Percentiles rank a stretch among this genome's conserved stretches.
Evolutionary conservation across 2,329 filamentous ascomycete species (phyloP).

Genomic region (Zymoseptoria pseudotritici): DNA sequence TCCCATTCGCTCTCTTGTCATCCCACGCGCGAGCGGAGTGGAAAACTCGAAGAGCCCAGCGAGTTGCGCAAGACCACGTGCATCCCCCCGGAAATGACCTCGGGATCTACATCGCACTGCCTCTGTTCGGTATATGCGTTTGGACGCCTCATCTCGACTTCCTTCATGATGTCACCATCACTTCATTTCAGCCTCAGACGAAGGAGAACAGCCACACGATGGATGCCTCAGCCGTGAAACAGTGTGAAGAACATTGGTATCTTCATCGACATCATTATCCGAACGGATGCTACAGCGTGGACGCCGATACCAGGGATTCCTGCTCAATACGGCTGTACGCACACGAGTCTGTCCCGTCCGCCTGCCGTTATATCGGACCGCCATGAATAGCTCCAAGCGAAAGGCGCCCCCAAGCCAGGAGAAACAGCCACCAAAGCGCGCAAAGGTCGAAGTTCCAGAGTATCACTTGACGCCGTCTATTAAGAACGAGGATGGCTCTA

Average conservation of each 20-base stretch:
- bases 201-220: not conserved
- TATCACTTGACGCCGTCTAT: conserved; percentile 40
- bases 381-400: conserved; percentile 11
- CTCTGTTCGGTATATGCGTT: not conserved
- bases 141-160: not conserved
- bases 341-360: not conserved
- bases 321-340: not conserved
- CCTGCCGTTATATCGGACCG: not conserved
- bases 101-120: not conserved
- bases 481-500: conserved; percentile 39
- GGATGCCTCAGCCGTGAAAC: not conserved
- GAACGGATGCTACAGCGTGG: not conserved
- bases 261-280: not conserved
- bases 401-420: conserved; percentile 5
- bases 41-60: not conserved
- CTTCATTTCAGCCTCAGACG: not conserved
- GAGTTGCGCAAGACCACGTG: not conserved
- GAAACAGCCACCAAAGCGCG: conserved; percentile 22
- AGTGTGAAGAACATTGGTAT: not conserved
- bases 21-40: not conserved
- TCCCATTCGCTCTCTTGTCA: not conserved
- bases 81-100: not conserved
- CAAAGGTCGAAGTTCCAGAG: conserved; percentile 33
- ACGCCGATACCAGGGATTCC: not conserved
- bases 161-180: not conserved